Evolutionary conservation across 371 early-diverging fungal species (phyloP), one percentile per base, ranked within the genome.

Genomic region (Massospora cicadina): DNA sequence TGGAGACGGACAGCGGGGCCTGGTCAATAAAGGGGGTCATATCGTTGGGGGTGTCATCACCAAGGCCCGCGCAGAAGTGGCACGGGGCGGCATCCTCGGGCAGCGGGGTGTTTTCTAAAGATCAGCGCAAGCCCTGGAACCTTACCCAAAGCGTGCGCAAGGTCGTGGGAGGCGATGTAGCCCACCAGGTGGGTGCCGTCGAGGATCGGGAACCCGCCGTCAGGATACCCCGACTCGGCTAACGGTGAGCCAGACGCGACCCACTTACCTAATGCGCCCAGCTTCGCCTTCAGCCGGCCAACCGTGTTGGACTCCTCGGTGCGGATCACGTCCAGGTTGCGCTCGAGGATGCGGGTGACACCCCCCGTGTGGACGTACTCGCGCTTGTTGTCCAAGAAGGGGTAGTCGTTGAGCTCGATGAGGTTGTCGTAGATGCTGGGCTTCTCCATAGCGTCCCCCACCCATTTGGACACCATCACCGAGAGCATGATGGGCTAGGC

Each of bases 191-290:
- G 68, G 43, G 78, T 79, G 54, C 75, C 69, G 58, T 87, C 81
- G 17, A 95, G 71, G 23, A 95, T 80, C 1, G 95, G 92, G 62
- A 91, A 86, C 1, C 96, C 96, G n/a, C 81, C 81, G 65, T 84
- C 84, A 64, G 76, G 74, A 65, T 84, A 81, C 0, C 89, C 87
- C 63, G 85, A 79, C 7, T 70, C 70, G 1, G 79, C 75, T 57
- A 43, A 5, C 10, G 43, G 43, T 43, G 5, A 43, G 43, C 17
- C 5, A 5, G 17, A 57, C 27, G 81, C 70, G 32, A 13, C 23
- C 17, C 55, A 64, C 1, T 57, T 65, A 56, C 56, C 57, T 56
- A 65, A 24, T 24, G 72, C 69, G 5, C 75, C 66, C 31, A 87
- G 71, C 28, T 84, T 81, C 1, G 77, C 74, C 2, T 72, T 69